A percentile compares a stretch with the other conserved stretches of the same genome.
Conservation (phyloP, 2,329 filamentous ascomycete genomes). For the Colletotrichum incanum region DNA sequence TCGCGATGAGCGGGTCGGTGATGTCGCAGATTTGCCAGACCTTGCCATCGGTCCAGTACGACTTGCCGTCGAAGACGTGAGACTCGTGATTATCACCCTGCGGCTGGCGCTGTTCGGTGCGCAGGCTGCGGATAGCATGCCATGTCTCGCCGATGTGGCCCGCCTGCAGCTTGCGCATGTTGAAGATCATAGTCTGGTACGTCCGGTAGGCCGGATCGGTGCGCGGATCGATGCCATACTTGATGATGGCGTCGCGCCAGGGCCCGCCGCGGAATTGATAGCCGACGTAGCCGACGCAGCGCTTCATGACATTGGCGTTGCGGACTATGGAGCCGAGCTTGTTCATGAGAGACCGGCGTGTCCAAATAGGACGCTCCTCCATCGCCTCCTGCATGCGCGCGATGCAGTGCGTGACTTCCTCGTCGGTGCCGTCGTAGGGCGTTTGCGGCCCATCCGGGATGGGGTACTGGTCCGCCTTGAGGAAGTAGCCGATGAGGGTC, state of each 20-base stretch:
- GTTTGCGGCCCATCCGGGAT: constrained; percentile 73
- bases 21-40: constrained; percentile 97
- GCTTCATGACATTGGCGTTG: constrained; percentile 75
- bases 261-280: constrained; percentile 96
- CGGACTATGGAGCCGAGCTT: constrained; percentile 69
- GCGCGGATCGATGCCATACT: constrained; percentile 89
- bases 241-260: constrained; percentile 90
- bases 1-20: constrained; percentile 80
- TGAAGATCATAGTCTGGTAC: constrained; percentile 93
- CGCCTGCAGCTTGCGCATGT: constrained; percentile 71
- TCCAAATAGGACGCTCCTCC: constrained; percentile 86
- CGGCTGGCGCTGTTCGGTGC: constrained; percentile 54
- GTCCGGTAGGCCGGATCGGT: constrained; percentile 81
- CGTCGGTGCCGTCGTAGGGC: constrained; percentile 72
- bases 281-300: constrained; percentile 85
- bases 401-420: constrained; percentile 76
- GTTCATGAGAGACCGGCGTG: constrained; percentile 85
- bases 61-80: constrained; percentile 88
- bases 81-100: constrained; percentile 61
- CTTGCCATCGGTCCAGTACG: constrained; percentile 84
- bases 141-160: constrained; percentile 64
- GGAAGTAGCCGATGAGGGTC: constrained; percentile 72
- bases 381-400: constrained; percentile 76
- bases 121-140: constrained; percentile 63
- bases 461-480: constrained; percentile 74